Evolutionary conservation across 148 eudicot species (phyloP), one percentile per base, ranked within the genome.

Genomic region (Polygonum maritimum): DNA sequence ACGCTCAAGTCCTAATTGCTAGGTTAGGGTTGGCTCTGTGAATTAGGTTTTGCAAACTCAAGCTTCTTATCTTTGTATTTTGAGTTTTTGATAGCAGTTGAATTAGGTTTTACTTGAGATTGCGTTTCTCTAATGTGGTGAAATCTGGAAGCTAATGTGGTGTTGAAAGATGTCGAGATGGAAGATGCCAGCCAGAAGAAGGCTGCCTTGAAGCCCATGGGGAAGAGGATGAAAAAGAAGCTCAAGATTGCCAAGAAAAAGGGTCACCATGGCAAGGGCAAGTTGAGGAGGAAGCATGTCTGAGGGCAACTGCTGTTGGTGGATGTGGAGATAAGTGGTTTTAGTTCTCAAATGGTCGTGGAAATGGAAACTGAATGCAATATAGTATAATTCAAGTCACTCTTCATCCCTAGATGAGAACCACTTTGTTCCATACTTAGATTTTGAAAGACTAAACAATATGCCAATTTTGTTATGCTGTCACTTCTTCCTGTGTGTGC

Each of bases 191-290:
- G 63, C 71, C 35, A 67, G 71, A 67, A 55, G 75, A 49, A 18
- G 18, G 85, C 54, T 41, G 75, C 71, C 67, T 81, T 94, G 60
- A 94, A 88, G 83, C 91, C 98, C 70, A 81, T 88, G n/a, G 92
- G 96, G 22, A 94, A 87, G 85, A 94, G 85, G 81, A 49, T 87
- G 88, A 94, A 84, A 67, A 94, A 87, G 97, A 94, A 88, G 79
- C 73, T 94, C 63, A 85, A 88, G 84, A 47, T 94, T 49, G 92
- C 81, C 73, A 91, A 86, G 77, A 83, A 80, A 76, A 88, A 86
- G 74, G 73, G 63, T 5, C 16, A 48, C 7, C 13, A 21, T 2
- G 93, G 92, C 77, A 91, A 91, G 86, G 96, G 94, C 79, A 91
- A 88, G 83, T 87, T 93, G 82, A 83, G 92, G 81, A 93, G 78